A percentile compares a stretch with the other conserved stretches of the same genome.
Evolutionary conservation across 2,329 filamentous ascomycete genomes (phyloP).

Genomic region (Exophiala sp.): DNA sequence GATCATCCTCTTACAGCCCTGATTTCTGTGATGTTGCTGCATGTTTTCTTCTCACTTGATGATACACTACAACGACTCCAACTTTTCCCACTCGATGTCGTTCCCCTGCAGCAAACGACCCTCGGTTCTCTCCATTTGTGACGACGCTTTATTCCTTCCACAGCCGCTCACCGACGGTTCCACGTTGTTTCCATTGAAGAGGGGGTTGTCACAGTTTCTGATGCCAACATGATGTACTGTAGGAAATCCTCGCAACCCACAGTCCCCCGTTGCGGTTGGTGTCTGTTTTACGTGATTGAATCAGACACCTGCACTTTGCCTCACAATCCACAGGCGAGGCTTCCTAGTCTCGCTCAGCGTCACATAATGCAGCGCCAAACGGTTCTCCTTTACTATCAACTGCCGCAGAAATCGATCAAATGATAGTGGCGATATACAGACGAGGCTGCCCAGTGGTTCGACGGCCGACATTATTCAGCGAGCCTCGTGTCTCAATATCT

Average conservation of each 20-base stretch:
- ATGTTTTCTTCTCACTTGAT: too few relatives aligned
- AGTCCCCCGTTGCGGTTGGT: background rate
- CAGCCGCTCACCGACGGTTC: background rate
- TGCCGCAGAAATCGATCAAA: too few relatives aligned
- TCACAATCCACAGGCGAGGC: too few relatives aligned
- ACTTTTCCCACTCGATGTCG: background rate
- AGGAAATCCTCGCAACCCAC: background rate
- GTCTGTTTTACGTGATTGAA: background rate
- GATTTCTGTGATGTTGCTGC: too few relatives aligned
- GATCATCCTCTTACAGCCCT: background rate
- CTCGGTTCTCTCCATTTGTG: background rate
- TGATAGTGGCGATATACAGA: too few relatives aligned
- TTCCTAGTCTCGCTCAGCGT: background rate
- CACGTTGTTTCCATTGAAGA: too few relatives aligned
- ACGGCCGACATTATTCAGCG: too few relatives aligned
- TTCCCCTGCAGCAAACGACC: background rate
- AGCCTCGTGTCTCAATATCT: too few relatives aligned
- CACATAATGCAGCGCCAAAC: background rate
- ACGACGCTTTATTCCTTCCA: background rate
- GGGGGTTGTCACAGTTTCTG: background rate
- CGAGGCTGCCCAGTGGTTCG: too few relatives aligned
- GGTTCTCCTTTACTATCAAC: too few relatives aligned
- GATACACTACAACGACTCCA: too few relatives aligned
- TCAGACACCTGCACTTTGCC: background rate
- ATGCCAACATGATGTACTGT: background rate